These are phyloP conservation scores for Aspergillus amoenus DNA, from an alignment of 2,329 filamentous ascomycete genomes.

Conservation along the genomic window DNA sequence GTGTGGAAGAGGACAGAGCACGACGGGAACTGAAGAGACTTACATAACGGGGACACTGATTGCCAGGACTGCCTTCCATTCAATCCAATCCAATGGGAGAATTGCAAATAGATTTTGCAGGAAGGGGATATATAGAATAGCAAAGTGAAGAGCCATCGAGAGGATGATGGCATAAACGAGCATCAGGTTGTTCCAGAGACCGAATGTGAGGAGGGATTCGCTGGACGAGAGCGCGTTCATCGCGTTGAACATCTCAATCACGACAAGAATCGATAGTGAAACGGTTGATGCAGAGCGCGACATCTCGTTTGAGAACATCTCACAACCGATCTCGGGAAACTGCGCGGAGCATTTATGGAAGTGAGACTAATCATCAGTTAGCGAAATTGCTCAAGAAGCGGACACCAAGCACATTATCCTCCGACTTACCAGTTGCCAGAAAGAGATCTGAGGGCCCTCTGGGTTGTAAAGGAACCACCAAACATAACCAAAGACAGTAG, in stretches of 20 bases:
- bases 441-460: slow-evolving; percentile 84
- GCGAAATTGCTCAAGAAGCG: background rate
- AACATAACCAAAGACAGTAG: slow-evolving; percentile 95
- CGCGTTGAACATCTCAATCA: slow-evolving; percentile 99
- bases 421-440: slow-evolving; percentile 70
- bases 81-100: slow-evolving; percentile 75
- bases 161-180: slow-evolving; percentile 90
- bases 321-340: slow-evolving; percentile 86
- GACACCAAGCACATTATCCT: slow-evolving; percentile 6
- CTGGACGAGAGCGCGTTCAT: slow-evolving; percentile 97
- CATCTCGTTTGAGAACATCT: slow-evolving; percentile 85
- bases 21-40: slow-evolving; percentile 44
- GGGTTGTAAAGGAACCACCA: slow-evolving; percentile 99
- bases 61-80: slow-evolving; percentile 87
- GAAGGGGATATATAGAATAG: slow-evolving; percentile 86
- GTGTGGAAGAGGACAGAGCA: background rate
- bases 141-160: slow-evolving; percentile 94
- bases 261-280: slow-evolving; percentile 84
- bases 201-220: slow-evolving; percentile 88
- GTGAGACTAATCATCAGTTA: slow-evolving; percentile 55
- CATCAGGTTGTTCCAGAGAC: slow-evolving; percentile 98
- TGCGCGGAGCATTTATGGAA: slow-evolving; percentile 89
- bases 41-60: slow-evolving; percentile 93
- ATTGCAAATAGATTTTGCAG: slow-evolving; percentile 89
- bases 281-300: slow-evolving; percentile 90